Base-by-base conservation (phyloP, 768 basidiomycete genomes). In the Pleurotus sapidus region DNA sequence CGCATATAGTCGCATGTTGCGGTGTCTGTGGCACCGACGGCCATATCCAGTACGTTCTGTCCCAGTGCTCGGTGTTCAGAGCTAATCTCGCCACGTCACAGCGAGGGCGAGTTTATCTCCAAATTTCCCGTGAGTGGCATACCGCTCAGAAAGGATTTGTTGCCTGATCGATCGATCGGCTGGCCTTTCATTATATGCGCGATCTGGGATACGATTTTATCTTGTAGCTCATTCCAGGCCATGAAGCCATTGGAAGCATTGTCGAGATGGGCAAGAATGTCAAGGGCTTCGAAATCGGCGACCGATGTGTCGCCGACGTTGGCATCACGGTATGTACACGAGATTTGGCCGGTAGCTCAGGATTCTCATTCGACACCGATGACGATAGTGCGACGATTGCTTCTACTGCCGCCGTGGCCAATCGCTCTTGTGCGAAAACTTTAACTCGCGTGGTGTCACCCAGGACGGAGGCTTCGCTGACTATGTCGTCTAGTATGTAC, bases 361-460 rank as follows among this genome's bases (percentile, higher is more conserved):
- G n/a, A n/a, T n/a, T n/a, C n/a, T n/a, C n/a, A n/a, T n/a, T n/a
- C n/a, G n/a, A n/a, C n/a, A n/a, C n/a, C n/a, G n/a, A n/a, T n/a
- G n/a, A n/a, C n/a, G 23, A 3, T 61, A 92, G 89, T 95, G 93
- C 73, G 88, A 85, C 6, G 79, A 77, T 58, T 95, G 93, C 71
- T 93, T 93, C 74, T 93, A 85, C 74, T 95, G 94, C 71, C 84
- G 91, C 51, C 83, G 91, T 45, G 93, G 92, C n/a, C 75, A 91
- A 65, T 80, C 84, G 17, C 77, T 95, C 8, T 74, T 93, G 56
- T 96, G 94, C 72, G 93, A 95, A 70, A 79, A 91, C 74, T 94
- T 93, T 72, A 77, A 85, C 56, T 82, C 89, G 5, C 82, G 87
- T 11, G 94, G 93, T 48, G 89, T 94, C 46, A 89, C 86, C 17